These are phyloP conservation scores for Crithidia expoeki DNA, from an alignment of 208 protist genomes.

Conservation along the genomic window DNA sequence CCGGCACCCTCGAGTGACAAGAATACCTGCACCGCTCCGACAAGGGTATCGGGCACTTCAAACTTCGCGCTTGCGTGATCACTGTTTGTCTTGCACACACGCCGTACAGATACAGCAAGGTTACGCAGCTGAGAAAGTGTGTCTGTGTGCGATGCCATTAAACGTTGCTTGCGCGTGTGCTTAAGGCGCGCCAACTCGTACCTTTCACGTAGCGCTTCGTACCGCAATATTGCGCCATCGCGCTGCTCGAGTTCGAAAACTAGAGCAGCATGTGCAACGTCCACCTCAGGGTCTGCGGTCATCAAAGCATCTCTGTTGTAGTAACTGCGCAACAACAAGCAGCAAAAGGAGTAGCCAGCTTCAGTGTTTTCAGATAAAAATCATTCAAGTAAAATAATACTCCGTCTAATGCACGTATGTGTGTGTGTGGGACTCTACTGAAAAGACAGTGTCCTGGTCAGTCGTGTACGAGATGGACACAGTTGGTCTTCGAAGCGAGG, in stretches of 20 bases:
- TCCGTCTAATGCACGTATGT: too few species aligned
- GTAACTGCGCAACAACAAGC: too few species aligned
- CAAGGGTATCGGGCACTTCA: neutral
- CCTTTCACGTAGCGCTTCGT: neutral
- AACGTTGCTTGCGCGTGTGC: neutral
- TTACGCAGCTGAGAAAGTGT: constrained; percentile 1
- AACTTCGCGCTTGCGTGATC: neutral
- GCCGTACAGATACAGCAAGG: neutral
- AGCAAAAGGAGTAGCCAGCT: too few species aligned
- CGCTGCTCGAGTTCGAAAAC: constrained; percentile 1
- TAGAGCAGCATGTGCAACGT: constrained; percentile 1
- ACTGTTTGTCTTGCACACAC: neutral
- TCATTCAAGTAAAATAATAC: too few species aligned
- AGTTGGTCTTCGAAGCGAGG: too few species aligned
- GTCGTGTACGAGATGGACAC: too few species aligned
- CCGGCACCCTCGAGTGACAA: neutral
- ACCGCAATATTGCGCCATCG: constrained; percentile 6
- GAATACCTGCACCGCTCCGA: neutral
- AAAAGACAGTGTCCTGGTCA: too few species aligned
- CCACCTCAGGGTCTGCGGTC: neutral
- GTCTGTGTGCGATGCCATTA: constrained; percentile 13
- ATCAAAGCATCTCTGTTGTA: neutral
- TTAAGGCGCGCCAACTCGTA: constrained; percentile 11
- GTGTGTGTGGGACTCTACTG: too few species aligned
- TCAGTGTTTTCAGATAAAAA: too few species aligned